Percentiles rank a stretch among this genome's conserved stretches.
Evolutionary conservation across 2,329 filamentous ascomycete species (phyloP).

Genomic region (Davidsoniella australis): DNA sequence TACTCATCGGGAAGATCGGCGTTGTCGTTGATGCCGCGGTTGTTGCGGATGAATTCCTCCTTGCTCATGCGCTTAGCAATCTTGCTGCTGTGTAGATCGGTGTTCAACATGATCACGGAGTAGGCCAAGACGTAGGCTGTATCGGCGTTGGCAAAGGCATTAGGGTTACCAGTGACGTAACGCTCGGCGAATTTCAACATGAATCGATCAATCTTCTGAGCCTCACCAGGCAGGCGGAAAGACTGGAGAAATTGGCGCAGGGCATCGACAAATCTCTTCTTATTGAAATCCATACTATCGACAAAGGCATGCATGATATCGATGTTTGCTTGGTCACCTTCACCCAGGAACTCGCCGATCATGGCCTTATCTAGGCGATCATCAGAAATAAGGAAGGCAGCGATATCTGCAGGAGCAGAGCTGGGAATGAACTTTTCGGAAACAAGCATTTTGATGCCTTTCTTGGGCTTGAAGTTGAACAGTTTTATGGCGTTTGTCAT

Average conservation of each 20-base stretch:
- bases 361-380: constrained; percentile 80
- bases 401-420: constrained; percentile 64
- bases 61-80: constrained; percentile 77
- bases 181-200: constrained; percentile 98
- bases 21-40: constrained; percentile 93
- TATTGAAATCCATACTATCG: constrained; percentile 82
- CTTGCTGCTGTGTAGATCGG: constrained; percentile 83
- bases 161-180: constrained; percentile 87
- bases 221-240: constrained; percentile 87
- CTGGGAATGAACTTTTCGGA: constrained; percentile 76
- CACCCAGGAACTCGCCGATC: constrained; percentile 85
- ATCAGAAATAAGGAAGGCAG: constrained; percentile 62
- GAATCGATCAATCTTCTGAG: constrained; percentile 97
- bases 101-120: constrained; percentile 93
- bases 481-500: constrained; percentile 73
- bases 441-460: constrained; percentile 69
- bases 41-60: constrained; percentile 98
- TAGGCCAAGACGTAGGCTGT: constrained; percentile 93
- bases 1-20: constrained; percentile 89
- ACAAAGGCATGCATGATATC: constrained; percentile 98
- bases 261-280: constrained; percentile 82
- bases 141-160: constrained; percentile 94
- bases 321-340: constrained; percentile 84
- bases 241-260: constrained; percentile 82
- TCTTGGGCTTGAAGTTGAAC: constrained; percentile 97